Percentiles rank a stretch among this genome's conserved stretches.
phyloP scores from a whole-genome alignment of 2,329 filamentous ascomycete genomes.

The Cytospora leucostoma region DNA sequence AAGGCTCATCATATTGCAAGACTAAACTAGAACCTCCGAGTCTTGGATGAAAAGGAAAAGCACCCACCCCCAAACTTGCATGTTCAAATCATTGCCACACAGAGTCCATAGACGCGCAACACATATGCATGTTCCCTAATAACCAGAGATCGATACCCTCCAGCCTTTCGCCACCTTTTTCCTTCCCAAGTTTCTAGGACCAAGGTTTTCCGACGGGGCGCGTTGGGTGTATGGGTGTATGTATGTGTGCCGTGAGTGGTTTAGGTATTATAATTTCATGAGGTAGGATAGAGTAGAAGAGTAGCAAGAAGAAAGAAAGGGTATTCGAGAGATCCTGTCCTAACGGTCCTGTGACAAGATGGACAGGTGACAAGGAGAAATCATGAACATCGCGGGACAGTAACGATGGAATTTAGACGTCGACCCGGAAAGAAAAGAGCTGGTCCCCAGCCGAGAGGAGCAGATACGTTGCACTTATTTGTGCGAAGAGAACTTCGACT shows the following conservation, averaged over 20 bases:
- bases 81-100: not conserved
- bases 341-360: slow-evolving; percentile 15
- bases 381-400: slow-evolving; percentile 25
- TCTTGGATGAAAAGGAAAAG: not conserved
- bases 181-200: not conserved
- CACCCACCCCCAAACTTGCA: not conserved
- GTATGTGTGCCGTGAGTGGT: not conserved
- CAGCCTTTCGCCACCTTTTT: not conserved
- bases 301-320: slow-evolving; percentile 16
- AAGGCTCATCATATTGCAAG: not conserved
- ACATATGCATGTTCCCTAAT: not conserved
- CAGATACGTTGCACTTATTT: slow-evolving; percentile 7
- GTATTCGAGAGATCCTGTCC: slow-evolving; percentile 28
- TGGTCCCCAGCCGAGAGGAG: not conserved
- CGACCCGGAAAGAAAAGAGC: not conserved
- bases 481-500: slow-evolving; percentile 43
- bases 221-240: not conserved
- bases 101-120: not conserved
- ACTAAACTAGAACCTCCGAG: not conserved
- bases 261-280: not conserved
- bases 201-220: not conserved
- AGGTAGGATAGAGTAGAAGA: not conserved
- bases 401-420: slow-evolving; percentile 8
- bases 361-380: slow-evolving; percentile 25
- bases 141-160: not conserved